phyloP scores from a whole-genome alignment of 1,139 yeast genomes.

The Candida pseudocylindracea region DNA sequence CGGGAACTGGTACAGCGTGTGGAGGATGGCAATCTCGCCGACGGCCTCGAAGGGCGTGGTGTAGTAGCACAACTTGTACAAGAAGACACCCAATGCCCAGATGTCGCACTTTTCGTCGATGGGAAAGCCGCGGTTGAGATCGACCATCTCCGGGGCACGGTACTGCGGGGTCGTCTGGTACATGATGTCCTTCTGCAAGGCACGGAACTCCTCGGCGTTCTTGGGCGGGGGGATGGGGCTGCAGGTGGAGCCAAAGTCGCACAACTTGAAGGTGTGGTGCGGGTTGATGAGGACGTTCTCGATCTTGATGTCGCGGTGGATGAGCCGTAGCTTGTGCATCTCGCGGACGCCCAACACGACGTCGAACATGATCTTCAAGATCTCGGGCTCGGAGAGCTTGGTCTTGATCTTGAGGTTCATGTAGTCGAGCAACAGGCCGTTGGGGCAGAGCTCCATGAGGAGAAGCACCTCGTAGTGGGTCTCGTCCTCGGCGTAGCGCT shows the following conservation, averaged over 20 bases:
- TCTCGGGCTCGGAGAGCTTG: slow-evolving; percentile 64
- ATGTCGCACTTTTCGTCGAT: slow-evolving; percentile 89
- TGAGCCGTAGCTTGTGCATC: slow-evolving; percentile 63
- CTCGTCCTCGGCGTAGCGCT: slow-evolving; percentile 25
- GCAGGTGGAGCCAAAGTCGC: slow-evolving; percentile 91
- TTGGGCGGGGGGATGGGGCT: slow-evolving; percentile 43
- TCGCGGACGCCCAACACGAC: slow-evolving; percentile 64
- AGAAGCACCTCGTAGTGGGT: slow-evolving; percentile 66
- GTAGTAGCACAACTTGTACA: slow-evolving; percentile 80
- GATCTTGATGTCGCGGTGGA: slow-evolving; percentile 87
- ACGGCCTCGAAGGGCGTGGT: slow-evolving; percentile 83
- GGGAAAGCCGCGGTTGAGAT: slow-evolving; percentile 61
- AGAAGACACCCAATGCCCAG: slow-evolving; percentile 89
- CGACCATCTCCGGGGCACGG: slow-evolving; percentile 93
- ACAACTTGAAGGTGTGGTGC: slow-evolving; percentile 52
- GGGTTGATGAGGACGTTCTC: slow-evolving; percentile 77
- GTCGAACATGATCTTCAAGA: slow-evolving; percentile 65
- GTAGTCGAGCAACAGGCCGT: slow-evolving; percentile 75
- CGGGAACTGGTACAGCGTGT: slow-evolving; percentile 43
- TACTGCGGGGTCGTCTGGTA: slow-evolving; percentile 96
- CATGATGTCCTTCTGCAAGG: slow-evolving; percentile 62
- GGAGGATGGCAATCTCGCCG: slow-evolving; percentile 54
- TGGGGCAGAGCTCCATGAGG: slow-evolving; percentile 78
- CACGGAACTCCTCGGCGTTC: slow-evolving; percentile 39
- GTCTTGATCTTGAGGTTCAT: slow-evolving; percentile 82